Conservation (phyloP, 2,329 filamentous ascomycete genomes). For the Trichoderma koningii region DNA sequence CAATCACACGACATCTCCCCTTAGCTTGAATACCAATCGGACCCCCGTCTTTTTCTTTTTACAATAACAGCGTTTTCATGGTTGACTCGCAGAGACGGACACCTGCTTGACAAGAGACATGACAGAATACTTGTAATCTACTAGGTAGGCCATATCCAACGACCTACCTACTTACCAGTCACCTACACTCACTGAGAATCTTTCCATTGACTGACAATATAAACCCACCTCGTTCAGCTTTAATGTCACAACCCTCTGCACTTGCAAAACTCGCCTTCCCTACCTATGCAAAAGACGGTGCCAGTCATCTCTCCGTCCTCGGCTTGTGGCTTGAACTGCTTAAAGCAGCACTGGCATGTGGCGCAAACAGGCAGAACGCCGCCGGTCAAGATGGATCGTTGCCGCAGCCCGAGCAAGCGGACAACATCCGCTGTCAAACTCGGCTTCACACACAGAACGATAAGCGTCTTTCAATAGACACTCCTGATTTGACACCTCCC, state of each 20-base stretch:
- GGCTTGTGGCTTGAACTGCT: slow-evolving; percentile 8
- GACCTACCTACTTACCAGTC: too few species aligned
- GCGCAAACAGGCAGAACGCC: slow-evolving; percentile 8
- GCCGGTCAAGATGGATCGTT: neutral
- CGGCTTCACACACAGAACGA: neutral
- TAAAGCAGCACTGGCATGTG: slow-evolving; percentile 20
- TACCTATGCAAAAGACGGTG: neutral
- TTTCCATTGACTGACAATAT: too few species aligned
- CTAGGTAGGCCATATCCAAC: too few species aligned
- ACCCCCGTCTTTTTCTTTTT: too few species aligned
- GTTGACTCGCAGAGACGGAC: too few species aligned
- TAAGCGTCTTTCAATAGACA: neutral
- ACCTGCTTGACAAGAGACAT: too few species aligned
- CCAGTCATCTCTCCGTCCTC: too few species aligned
- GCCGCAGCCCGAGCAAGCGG: neutral
- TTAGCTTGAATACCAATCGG: too few species aligned
- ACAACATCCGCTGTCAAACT: slow-evolving; percentile 2
- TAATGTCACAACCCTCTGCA: neutral
- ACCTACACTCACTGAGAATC: too few species aligned
- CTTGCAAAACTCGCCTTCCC: slow-evolving; percentile 7
- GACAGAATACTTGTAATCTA: too few species aligned
- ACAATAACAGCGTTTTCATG: too few species aligned
- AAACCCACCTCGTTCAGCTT: too few species aligned
- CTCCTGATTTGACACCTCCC: neutral
- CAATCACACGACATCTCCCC: slow-evolving; percentile 18